Percentiles rank a stretch among this genome's conserved stretches.
Evolutionary conservation across 179 eudicot species (phyloP).

Genomic region (Heliamphora pulchella): DNA sequence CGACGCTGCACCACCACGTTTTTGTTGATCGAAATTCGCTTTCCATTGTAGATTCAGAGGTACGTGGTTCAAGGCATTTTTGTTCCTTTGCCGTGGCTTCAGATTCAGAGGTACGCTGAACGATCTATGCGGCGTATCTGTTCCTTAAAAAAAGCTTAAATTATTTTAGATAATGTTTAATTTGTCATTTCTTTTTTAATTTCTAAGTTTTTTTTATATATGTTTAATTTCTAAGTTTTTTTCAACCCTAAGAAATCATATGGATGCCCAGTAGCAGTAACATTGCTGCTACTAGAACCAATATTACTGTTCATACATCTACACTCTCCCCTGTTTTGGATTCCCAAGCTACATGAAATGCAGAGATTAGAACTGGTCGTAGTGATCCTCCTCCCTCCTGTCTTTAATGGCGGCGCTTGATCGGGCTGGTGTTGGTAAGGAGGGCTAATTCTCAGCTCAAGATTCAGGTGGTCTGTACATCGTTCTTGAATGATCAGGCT

Average conservation of each 20-base stretch:
- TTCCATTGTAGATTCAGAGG: no score
- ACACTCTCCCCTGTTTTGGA: slow-evolving; percentile 46
- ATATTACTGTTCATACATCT: slow-evolving; percentile 23
- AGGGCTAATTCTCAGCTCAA: slow-evolving; percentile 67
- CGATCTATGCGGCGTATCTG: no score
- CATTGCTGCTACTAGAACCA: slow-evolving; percentile 28
- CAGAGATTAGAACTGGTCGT: slow-evolving; percentile 26
- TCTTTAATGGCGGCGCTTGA: slow-evolving; percentile 22
- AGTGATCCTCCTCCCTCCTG: slow-evolving; percentile 27
- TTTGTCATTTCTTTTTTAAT: no score
- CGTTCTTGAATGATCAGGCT: slow-evolving; percentile 15
- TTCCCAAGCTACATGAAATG: slow-evolving; percentile 62
- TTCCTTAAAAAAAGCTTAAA: no score
- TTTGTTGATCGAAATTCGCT: no score
- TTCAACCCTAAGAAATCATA: slow-evolving; percentile 77
- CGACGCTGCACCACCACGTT: no score
- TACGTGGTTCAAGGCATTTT: no score
- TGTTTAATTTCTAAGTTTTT: neutral
- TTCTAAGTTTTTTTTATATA: no score
- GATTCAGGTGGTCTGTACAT: slow-evolving; percentile 67
- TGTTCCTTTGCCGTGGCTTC: no score
- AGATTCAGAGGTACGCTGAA: no score
- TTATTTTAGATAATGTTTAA: no score
- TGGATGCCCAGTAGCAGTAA: slow-evolving; percentile 20
- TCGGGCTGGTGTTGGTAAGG: slow-evolving; percentile 31